Base-by-base conservation (phyloP, 106 monocot genomes). In the Phalaenopsis equestris region DNA sequence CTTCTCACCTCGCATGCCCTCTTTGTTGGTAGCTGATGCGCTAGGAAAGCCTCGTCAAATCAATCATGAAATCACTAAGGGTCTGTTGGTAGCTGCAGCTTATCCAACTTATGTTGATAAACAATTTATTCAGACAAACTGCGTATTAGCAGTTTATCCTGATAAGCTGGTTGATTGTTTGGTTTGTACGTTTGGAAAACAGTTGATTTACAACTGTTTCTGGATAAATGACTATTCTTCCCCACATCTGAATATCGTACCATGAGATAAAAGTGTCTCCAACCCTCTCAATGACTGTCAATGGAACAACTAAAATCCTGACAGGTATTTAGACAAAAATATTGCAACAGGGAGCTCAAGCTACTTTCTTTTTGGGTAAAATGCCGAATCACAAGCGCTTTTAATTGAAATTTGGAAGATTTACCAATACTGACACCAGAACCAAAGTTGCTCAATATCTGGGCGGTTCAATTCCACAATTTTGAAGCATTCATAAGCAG, bases 341-440 rank as follows among this genome's bases (percentile, higher is more conserved):
- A 74, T 17, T 70, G 6, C 74, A 74, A 45, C 17, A 74, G 41
- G 15, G 39, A 72, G n/a, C 72, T 45, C 19, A 42, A 43, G 41
- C 45, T 19, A 74, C 45, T 38, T 11, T 36, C 16, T 15, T 70
- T 70, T 1, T 38, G 1, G 4, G 17, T n/a, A 74, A 43, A 74
- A 45, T 52, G 52, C 15, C 43, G 45, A 12, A 45, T 17, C 74
- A 74, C 18, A 38, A 70, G 38, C 5, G 14, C 12, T 42, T 19
- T 74, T 19, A 42, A 17, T 45, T 42, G 17, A 1, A 6, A 43
- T 45, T 8, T 12, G 17, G 57, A 74, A 14, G 56, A 76, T 57
- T 73, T 78, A 91, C 91, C 91, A 91, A 79, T 91, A 91, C 72
- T 89, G 91, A 75, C 91, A 91, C 91, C 91, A 91, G 55, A 91